Conservation (phyloP, 805 yeast genomes). For the Diddensiella caesifluorescens region DNA sequence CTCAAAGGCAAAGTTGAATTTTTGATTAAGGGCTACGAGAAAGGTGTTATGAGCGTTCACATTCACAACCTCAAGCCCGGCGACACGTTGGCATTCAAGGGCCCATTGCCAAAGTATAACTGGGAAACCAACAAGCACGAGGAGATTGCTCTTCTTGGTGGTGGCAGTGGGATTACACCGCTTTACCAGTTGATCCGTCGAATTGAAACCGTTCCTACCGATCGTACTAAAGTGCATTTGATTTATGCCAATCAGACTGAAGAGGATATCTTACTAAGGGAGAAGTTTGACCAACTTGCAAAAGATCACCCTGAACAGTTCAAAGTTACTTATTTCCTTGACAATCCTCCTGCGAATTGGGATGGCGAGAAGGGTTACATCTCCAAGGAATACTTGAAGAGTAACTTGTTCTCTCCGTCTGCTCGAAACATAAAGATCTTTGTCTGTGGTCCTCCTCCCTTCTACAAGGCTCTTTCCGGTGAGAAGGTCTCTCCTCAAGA, state of each 20-base stretch:
- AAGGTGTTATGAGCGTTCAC: conserved; percentile 79
- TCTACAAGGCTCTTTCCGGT: conserved; percentile 86
- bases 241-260: conserved; percentile 74
- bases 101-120: conserved; percentile 88
- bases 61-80: conserved; percentile 62
- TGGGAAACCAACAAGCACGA: conserved; percentile 84
- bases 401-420: conserved; percentile 58
- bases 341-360: conserved; percentile 47
- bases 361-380: conserved; percentile 69
- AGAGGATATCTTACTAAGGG: conserved; percentile 74
- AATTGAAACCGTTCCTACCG: conserved; percentile 72
- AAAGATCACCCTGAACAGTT: conserved; percentile 71
- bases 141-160: conserved; percentile 79
- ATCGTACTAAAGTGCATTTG: conserved; percentile 82
- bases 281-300: conserved; percentile 67
- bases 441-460: conserved; percentile 94
- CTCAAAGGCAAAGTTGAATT: conserved; percentile 71
- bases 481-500: conserved; percentile 76
- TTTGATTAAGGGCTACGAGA: conserved; percentile 76
- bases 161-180: conserved; percentile 97
- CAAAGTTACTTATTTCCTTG: conserved; percentile 72
- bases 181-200: conserved; percentile 79
- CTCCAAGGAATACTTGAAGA: conserved; percentile 62
- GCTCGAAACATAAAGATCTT: conserved; percentile 66
- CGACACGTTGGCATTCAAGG: conserved; percentile 86